Conservation (phyloP, 2,329 filamentous ascomycete genomes). For the Celoporthe dispersa region DNA sequence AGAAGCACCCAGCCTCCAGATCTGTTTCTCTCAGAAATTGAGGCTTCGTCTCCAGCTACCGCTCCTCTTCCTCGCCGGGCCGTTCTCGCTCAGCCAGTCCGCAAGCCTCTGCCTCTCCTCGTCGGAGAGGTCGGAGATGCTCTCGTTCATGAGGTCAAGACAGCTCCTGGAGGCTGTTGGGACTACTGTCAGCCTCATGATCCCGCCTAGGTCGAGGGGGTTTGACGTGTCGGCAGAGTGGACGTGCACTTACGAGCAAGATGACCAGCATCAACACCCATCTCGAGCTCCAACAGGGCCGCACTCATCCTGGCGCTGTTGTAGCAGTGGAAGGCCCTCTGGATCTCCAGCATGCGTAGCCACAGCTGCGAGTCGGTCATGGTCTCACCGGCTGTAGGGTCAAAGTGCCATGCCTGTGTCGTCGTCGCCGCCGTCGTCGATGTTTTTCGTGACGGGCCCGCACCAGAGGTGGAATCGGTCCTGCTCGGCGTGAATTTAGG, state of each 20-base stretch:
- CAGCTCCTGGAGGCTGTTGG: constrained; percentile 37
- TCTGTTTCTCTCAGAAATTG: neutral
- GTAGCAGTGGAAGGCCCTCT: constrained; percentile 48
- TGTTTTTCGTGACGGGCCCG: constrained; percentile 12
- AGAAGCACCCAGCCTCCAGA: neutral
- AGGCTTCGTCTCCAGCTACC: constrained; percentile 21
- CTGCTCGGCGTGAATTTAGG: neutral
- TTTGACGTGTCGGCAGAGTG: constrained; percentile 1
- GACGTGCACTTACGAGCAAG: constrained; percentile 41
- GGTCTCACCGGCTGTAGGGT: constrained; percentile 36
- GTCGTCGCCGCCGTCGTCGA: constrained; percentile 10
- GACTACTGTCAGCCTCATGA: neutral
- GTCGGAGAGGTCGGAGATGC: constrained; percentile 35
- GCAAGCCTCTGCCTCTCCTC: constrained; percentile 35
- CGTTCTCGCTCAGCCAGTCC: constrained; percentile 29
- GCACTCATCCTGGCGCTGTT: constrained; percentile 50
- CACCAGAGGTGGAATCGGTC: constrained; percentile 11
- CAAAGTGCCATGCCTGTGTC: constrained; percentile 27
- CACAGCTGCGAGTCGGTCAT: constrained; percentile 45
- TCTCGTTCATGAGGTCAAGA: constrained; percentile 40
- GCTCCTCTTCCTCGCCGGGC: constrained; percentile 19
- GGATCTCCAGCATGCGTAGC: constrained; percentile 48
- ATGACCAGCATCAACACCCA: constrained; percentile 40
- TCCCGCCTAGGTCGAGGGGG: neutral
- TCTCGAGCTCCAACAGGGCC: constrained; percentile 43